phyloP scores from a whole-genome alignment of 805 yeast species.

The Saccharomyces paradoxus region DNA sequence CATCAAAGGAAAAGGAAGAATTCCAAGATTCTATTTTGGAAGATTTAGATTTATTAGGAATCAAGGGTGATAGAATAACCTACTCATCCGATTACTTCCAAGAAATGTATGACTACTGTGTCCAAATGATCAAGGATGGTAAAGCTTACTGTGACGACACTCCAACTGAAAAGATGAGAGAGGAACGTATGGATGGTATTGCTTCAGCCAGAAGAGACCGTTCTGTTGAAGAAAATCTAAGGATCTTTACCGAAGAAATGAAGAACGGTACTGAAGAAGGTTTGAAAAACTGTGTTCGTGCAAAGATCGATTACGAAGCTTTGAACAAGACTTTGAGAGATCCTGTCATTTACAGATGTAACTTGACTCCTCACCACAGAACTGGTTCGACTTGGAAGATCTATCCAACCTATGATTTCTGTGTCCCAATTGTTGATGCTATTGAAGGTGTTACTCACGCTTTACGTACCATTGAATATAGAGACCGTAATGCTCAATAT shows the following conservation, averaged over 20 bases:
- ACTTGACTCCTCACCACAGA: conserved; percentile 95
- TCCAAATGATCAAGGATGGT: conserved; percentile 86
- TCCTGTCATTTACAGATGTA: conserved; percentile 96
- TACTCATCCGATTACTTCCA: conserved; percentile 92
- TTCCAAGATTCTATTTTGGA: conserved; percentile 90
- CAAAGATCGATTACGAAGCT: conserved; percentile 88
- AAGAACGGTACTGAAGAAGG: conserved; percentile 90
- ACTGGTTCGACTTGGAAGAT: conserved; percentile 90
- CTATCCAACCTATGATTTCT: conserved; percentile 98
- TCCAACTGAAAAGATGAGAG: conserved; percentile 90
- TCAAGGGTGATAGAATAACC: conserved; percentile 82
- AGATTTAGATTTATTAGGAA: conserved; percentile 83
- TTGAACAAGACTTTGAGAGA: conserved; percentile 93
- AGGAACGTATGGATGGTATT: conserved; percentile 96
- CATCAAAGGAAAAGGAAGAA: conserved; percentile 91
- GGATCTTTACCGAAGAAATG: conserved; percentile 85
- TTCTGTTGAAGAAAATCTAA: conserved; percentile 83
- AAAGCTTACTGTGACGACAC: conserved; percentile 98
- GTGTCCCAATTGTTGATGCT: conserved; percentile 94
- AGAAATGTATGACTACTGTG: conserved; percentile 78
- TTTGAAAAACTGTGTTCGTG: conserved; percentile 85
- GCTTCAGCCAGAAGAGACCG: conserved; percentile 89
- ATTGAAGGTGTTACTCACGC: conserved; percentile 97
- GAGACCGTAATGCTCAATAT: conserved; percentile 97
- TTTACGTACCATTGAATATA: conserved; percentile 93